Base-by-base conservation (phyloP, 768 basidiomycete species). In the Sarcodon sp. region DNA sequence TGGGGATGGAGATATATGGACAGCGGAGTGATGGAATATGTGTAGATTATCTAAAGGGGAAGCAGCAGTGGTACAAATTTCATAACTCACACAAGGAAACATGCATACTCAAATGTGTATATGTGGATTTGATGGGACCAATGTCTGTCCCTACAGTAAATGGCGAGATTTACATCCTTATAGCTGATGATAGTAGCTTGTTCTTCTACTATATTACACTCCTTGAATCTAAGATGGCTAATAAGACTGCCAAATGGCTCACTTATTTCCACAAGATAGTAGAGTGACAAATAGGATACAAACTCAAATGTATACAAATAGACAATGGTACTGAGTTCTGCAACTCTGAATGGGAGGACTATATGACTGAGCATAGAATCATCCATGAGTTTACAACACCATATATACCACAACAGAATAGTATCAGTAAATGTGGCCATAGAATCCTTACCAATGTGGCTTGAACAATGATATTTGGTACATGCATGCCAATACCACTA, bases 391-490 rank as follows among this genome's bases (percentile, higher is more conserved):
- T 16, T 4, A 8, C 39, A 4, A 41, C 13, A 13, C 39, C 39
- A 13, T 41, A 13, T 8, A 41, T 11, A 3, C 68, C 67, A 1
- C 63, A 70, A 55, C 66, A 72, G 45, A 76, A 75, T 50, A 65
- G 69, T 16, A 60, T 70, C 4, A 68, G 69, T 2, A 68, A 76
- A 51, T 51, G 63, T 1, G 51, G 53, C 2, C 73, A 73, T 36
- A 50, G 61, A 2, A 65, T 63, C 0, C 54, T 75, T 21, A 50
- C 56, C 0, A 63, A 70, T 16, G 55, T 51, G 12, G 56, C 63
- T 5, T 53, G 49, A 10, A 54, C 63, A 0, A 64, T 71, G 57
- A 56, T 70, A 4, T 11, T 37, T 12, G 53, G 46, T n/a, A 13
- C 48, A 12, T 27, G 44, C 15, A 7, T 18, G 1, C 44, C 44